Base-by-base conservation (phyloP, 1,284 basidiomycete species). In the Cerioporus squamosus region DNA sequence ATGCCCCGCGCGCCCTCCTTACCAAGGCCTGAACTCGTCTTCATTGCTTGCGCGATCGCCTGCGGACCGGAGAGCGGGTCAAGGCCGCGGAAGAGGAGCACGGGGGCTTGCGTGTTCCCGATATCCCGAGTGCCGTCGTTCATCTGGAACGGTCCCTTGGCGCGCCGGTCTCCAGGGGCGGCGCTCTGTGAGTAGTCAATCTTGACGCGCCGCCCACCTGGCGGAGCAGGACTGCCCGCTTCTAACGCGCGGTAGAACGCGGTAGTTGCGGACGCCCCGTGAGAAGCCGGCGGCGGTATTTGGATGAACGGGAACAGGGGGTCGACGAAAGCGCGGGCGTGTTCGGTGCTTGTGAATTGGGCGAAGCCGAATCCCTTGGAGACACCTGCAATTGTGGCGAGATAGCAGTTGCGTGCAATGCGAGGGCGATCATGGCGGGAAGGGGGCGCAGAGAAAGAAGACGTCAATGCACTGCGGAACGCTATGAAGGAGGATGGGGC, bases 51-150 rank as follows among this genome's bases (percentile, higher is more conserved):
- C 17, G 89, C 84, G 45, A 95, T 93, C 18, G 93, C 93, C 68
- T 92, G 89, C 24, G 88, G 90, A 5, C 90, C 90, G 22, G 93
- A 94, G n/a, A 91, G 79, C 14, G 88, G 86, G 70, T 97, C 94
- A 39, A 98, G 79, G 9, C 93, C 93, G 42, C 95, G 87, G 66
- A 98, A 88, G 33, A 98, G 81, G 8, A 98, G 77, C 5, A 97
- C 87, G 44, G 92, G 81, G n/a, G 81, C 81, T 68, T 88, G 89
- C 3, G 87, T 76, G 61, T 90, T 92, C 60, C 93, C 95, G 68
- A 98, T 96, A 75, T 98, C 95, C 49, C 94, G 83, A 58, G 93
- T 97, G 1, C 95, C 95, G 69, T 98, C 95, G 70, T 97, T 97
- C 65, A 80, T 71, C 65, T 87, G 86, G 56, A 82, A 82, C 46